Percentiles rank a stretch among this genome's conserved stretches.
These are phyloP conservation scores for Ophiostoma australiae DNA, from an alignment of 2,329 filamentous ascomycete genomes.

Conservation along the genomic window DNA sequence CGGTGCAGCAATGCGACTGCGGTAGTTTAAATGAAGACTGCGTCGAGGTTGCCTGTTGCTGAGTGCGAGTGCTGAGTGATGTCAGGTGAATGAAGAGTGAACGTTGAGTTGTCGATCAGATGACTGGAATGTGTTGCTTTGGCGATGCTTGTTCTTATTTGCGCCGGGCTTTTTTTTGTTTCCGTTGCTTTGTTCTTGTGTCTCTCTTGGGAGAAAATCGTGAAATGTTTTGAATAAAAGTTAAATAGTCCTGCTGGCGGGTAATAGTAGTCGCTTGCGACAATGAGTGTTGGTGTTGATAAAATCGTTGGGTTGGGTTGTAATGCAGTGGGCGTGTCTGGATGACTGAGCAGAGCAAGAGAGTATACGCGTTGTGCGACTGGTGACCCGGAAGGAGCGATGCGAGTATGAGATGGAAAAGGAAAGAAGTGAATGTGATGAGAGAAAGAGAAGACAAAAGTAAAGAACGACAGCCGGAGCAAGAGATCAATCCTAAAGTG, in stretches of 20 bases:
- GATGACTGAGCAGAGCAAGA: neutral
- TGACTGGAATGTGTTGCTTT: conserved; percentile 16
- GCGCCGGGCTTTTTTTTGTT: neutral
- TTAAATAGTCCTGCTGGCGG: conserved; percentile 17
- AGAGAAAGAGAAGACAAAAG: neutral
- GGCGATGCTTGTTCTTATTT: neutral
- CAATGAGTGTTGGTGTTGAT: conserved; percentile 13
- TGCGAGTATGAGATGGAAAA: neutral
- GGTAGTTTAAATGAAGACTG: neutral
- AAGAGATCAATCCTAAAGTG: neutral
- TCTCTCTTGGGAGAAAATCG: neutral
- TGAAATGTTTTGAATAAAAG: neutral
- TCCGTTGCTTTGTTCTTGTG: neutral
- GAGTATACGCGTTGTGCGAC: conserved; percentile 16
- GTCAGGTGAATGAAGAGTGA: neutral
- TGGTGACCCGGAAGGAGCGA: neutral
- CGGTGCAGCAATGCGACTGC: conserved; percentile 12
- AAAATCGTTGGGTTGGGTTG: neutral
- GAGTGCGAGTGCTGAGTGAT: neutral
- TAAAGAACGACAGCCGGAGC: neutral
- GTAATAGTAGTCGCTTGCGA: conserved; percentile 23
- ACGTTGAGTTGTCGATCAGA: neutral
- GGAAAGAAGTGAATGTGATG: neutral
- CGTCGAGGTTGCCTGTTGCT: neutral
- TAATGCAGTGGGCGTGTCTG: too few relatives aligned